Conservation (phyloP, 1,139 yeast species). For the Zhuliangozyma blackwelliae region DNA sequence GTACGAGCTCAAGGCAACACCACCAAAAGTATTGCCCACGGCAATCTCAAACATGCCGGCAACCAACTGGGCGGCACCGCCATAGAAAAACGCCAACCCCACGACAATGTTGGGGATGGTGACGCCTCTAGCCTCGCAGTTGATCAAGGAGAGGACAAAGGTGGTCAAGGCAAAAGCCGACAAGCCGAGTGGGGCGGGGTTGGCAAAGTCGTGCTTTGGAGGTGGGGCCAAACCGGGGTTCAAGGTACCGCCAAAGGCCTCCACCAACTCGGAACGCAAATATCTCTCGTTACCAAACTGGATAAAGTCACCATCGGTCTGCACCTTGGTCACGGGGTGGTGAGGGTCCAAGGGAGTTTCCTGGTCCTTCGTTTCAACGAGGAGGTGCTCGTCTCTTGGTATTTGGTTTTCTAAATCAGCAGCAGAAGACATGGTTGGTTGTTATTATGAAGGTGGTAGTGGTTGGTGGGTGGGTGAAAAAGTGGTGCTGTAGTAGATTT, state of each 20-base stretch:
- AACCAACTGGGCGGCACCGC: slow-evolving; percentile 70
- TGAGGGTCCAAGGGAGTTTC: slow-evolving; percentile 12
- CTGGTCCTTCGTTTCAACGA: slow-evolving; percentile 8
- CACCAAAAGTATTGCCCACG: slow-evolving; percentile 86
- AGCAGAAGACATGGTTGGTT: slow-evolving; percentile 10
- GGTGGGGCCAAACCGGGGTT: slow-evolving; percentile 63
- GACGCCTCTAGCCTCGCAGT: slow-evolving; percentile 34
- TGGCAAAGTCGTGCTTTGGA: slow-evolving; percentile 70
- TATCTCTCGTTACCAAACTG: slow-evolving; percentile 72
- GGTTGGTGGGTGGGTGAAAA: too few species aligned
- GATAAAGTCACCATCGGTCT: slow-evolving; percentile 53
- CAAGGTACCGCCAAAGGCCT: slow-evolving; percentile 74
- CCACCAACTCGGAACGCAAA: slow-evolving; percentile 52
- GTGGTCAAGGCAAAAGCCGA: slow-evolving; percentile 83
- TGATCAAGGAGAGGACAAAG: slow-evolving; percentile 65
- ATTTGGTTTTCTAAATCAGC: slow-evolving; percentile 29
- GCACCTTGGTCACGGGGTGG: slow-evolving; percentile 21
- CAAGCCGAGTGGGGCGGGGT: slow-evolving; percentile 86
- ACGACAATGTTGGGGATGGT: slow-evolving; percentile 34
- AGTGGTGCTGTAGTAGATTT: too few species aligned
- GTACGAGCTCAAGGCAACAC: slow-evolving; percentile 72
- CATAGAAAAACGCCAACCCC: slow-evolving; percentile 80
- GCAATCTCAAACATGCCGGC: slow-evolving; percentile 81
- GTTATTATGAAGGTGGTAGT: too few species aligned
- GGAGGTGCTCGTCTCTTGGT: slow-evolving; percentile 20